Conservation (phyloP, 73 alveolate species). For the Stentor coeruleus region DNA sequence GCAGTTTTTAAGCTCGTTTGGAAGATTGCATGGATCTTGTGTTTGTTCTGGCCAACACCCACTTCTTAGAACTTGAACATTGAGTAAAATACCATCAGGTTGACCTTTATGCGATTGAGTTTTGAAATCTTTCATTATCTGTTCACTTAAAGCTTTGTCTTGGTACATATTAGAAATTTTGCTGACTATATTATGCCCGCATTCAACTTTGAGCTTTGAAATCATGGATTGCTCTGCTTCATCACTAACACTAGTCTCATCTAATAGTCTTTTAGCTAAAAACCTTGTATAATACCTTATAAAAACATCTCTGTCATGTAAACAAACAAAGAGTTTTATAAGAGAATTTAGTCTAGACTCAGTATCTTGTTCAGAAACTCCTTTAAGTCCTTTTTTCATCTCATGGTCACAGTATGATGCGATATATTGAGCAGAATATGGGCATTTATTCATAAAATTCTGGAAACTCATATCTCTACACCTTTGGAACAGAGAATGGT, state of each 20-base stretch:
- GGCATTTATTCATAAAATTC: conserved; percentile 67
- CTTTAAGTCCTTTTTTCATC: conserved; percentile 77
- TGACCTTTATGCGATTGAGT: conserved; percentile 29
- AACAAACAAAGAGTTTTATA: conserved; percentile 69
- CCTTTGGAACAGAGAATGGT: conserved; percentile 65
- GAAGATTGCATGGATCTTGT: conserved; percentile 62
- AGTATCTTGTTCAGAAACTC: conserved; percentile 58
- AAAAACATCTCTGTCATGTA: conserved; percentile 71
- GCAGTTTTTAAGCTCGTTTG: conserved; percentile 44
- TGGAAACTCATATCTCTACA: conserved; percentile 59
- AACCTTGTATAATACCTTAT: conserved; percentile 53
- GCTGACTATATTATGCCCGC: conserved; percentile 67
- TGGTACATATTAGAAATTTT: conserved; percentile 71
- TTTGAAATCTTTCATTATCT: conserved; percentile 59
- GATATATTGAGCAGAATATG: conserved; percentile 65
- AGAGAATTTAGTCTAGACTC: conserved; percentile 68
- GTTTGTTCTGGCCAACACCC: conserved; percentile 76
- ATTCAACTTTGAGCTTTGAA: conserved; percentile 70
- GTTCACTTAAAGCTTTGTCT: conserved; percentile 67
- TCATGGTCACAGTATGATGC: conserved; percentile 76
- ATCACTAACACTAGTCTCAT: conserved; percentile 53
- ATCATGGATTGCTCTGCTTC: conserved; percentile 71
- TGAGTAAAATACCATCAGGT: conserved; percentile 40
- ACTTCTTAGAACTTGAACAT: conserved; percentile 51
- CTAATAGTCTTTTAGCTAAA: conserved; percentile 64